Conservation (phyloP, 371 early-diverging fungal genomes). For the Actinomortierella wolfii region DNA sequence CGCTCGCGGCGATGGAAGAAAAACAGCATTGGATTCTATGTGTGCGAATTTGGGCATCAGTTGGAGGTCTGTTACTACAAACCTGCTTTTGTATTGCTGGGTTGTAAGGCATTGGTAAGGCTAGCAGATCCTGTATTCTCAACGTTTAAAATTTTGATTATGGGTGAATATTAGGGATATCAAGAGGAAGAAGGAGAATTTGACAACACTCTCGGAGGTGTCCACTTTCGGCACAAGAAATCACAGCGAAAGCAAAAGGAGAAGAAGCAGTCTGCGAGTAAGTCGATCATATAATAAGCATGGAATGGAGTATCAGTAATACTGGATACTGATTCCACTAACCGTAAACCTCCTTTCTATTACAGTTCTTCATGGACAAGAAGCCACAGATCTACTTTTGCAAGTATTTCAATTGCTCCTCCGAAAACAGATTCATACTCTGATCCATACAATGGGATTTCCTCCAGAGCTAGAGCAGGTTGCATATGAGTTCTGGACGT, state of each 20-base stretch:
- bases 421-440: conserved; percentile 13
- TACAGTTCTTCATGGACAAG: conserved; percentile 16
- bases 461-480: conserved; percentile 25
- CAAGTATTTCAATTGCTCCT: conserved; percentile 22
- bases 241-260: conserved; percentile 8
- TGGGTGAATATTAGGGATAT: conserved; percentile 17
- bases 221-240: conserved; percentile 6
- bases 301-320: background rate
- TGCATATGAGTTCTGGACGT: conserved; percentile 28
- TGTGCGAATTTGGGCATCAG: conserved; percentile 32
- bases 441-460: conserved; percentile 25
- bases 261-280: background rate
- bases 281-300: too few species aligned
- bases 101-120: too few species aligned
- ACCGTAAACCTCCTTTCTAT: background rate
- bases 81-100: background rate
- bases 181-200: conserved; percentile 37
- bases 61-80: conserved; percentile 16
- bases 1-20: conserved; percentile 21
- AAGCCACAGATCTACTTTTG: conserved; percentile 7
- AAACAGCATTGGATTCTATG: conserved; percentile 20
- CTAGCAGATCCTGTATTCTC: too few species aligned
- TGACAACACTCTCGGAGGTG: conserved; percentile 4
- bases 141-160: too few species aligned
- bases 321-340: background rate